These are phyloP conservation scores for Elongisporangium prolatum DNA, from an alignment of 352 stramenopile genomes.

Conservation along the genomic window DNA sequence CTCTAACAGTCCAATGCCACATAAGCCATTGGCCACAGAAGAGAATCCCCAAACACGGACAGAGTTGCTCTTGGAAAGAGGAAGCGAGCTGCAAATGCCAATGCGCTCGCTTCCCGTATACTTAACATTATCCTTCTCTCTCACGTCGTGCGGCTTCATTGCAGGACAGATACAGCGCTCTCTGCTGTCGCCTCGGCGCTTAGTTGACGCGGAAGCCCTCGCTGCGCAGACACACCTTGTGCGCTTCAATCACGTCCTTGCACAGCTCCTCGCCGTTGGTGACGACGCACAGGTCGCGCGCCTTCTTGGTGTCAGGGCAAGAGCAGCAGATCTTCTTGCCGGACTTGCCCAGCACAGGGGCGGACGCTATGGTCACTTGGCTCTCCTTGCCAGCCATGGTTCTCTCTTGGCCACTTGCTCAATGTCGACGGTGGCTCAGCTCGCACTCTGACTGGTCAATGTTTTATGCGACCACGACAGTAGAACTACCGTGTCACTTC, in stretches of 20 bases:
- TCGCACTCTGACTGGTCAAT: neutral
- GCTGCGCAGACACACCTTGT: conserved; percentile 95
- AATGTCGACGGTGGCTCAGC: neutral
- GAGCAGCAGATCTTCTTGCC: conserved; percentile 99
- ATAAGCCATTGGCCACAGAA: neutral
- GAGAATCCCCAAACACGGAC: neutral
- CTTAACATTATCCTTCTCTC: neutral
- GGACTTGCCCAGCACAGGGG: conserved; percentile 87
- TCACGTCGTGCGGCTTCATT: neutral
- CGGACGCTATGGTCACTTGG: conserved; percentile 13
- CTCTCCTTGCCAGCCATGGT: conserved; percentile 48
- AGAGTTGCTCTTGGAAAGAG: neutral
- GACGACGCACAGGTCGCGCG: conserved; percentile 89
- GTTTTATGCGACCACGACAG: neutral
- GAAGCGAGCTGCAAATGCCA: neutral
- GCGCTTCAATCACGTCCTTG: conserved; percentile 94
- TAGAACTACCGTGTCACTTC: neutral
- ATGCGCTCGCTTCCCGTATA: neutral
- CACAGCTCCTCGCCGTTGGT: conserved; percentile 91
- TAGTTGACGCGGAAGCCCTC: conserved; percentile 96
- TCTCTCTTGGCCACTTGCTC: neutral
- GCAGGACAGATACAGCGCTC: neutral
- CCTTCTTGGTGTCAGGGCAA: conserved; percentile 96
- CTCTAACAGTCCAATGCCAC: conserved; percentile 20
- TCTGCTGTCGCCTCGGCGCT: neutral